phyloP scores from a whole-genome alignment of 176 grass and related monocot genomes.

The Lolium rigidum region DNA sequence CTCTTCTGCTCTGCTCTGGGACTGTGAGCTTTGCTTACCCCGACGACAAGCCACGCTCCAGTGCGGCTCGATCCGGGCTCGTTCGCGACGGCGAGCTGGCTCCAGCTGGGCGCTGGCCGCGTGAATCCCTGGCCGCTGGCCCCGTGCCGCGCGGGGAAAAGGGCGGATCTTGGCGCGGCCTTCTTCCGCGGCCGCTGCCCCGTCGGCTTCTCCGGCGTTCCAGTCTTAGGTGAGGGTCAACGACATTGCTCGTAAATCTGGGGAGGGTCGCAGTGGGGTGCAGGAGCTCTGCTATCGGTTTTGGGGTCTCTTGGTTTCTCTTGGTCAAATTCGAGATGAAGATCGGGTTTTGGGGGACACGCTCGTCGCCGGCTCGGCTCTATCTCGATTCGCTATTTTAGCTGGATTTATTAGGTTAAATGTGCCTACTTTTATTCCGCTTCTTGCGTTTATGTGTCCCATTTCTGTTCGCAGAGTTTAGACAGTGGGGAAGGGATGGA shows the following conservation, averaged over 20 bases:
- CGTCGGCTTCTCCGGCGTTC: constrained; percentile 35
- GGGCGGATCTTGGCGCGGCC: constrained; percentile 47
- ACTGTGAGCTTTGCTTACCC: neutral
- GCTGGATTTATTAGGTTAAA: constrained; percentile 30
- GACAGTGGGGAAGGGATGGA: constrained; percentile 55
- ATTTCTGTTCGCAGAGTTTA: constrained; percentile 41
- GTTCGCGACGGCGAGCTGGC: constrained; percentile 30
- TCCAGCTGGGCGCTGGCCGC: constrained; percentile 5
- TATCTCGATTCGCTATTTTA: constrained; percentile 27
- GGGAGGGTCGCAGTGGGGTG: neutral
- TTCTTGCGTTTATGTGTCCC: constrained; percentile 44
- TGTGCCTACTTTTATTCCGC: neutral
- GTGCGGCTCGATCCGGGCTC: constrained; percentile 57
- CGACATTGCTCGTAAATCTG: constrained; percentile 39
- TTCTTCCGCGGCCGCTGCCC: constrained; percentile 21
- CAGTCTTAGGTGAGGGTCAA: constrained; percentile 1
- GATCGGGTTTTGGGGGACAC: constrained; percentile 19
- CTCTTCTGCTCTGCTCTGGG: constrained; percentile 13
- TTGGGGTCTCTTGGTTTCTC: too few relatives aligned
- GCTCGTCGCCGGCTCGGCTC: neutral
- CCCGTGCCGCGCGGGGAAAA: constrained; percentile 17
- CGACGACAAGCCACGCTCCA: constrained; percentile 24
- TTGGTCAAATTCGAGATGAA: constrained; percentile 16
- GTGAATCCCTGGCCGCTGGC: constrained; percentile 47
- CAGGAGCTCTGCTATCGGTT: neutral